These are phyloP conservation scores for Cyclotella sp. DNA, from an alignment of 108 stramenopile genomes.

Conservation along the genomic window DNA sequence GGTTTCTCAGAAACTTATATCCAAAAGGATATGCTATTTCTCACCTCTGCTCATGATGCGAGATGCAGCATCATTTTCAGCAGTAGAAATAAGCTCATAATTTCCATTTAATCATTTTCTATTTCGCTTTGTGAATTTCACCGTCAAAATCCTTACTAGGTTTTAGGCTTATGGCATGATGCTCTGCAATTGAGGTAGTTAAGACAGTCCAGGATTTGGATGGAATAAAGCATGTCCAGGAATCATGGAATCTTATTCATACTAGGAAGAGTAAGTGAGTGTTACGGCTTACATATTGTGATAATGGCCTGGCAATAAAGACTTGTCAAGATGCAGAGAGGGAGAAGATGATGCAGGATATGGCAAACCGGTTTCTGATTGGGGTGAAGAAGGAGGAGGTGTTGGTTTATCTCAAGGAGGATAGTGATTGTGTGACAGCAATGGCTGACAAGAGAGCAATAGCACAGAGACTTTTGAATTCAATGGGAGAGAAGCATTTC, in stretches of 20 bases:
- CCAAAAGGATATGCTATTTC: too few relatives aligned
- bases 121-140: too few relatives aligned
- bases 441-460: constrained; percentile 3
- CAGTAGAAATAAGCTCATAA: too few relatives aligned
- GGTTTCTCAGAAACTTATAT: too few relatives aligned
- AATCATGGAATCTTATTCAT: constrained; percentile 84
- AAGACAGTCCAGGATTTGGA: constrained; percentile 72
- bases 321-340: constrained; percentile 48
- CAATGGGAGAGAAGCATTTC: constrained; percentile 78
- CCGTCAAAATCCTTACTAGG: too few relatives aligned
- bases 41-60: too few relatives aligned
- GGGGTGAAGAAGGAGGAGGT: constrained; percentile 45
- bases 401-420: constrained; percentile 39
- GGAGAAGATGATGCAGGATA: constrained; percentile 34
- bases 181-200: too few relatives aligned
- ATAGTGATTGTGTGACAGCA: constrained; percentile 4
- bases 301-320: constrained; percentile 57
- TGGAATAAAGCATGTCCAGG: constrained; percentile 83
- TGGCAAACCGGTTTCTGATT: constrained; percentile 28
- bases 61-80: too few relatives aligned
- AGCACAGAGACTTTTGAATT: constrained; percentile 48
- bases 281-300: constrained; percentile 75
- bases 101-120: too few relatives aligned
- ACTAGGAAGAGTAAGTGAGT: constrained; percentile 56
- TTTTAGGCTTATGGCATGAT: too few relatives aligned